Evolutionary conservation across 129 eudicot genomes (phyloP).

Genomic region (Pseudognaphalium luteoalbum): DNA sequence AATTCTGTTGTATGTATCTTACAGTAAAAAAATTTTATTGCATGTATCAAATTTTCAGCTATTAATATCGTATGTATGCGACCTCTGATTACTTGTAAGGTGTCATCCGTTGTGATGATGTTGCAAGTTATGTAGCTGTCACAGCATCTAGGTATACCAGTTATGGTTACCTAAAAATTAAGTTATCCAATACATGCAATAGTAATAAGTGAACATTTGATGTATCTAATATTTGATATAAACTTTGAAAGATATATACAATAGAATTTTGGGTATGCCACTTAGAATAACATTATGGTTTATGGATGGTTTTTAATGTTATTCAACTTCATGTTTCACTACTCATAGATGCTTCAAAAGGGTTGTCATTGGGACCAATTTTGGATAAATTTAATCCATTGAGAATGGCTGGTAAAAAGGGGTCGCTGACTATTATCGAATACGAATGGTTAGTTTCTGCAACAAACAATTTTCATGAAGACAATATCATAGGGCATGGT

Average conservation of each 20-base stretch:
- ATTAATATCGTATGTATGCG: no score
- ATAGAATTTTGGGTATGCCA: neutral
- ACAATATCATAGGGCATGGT: conserved; percentile 69
- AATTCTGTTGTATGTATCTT: no score
- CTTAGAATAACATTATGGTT: neutral
- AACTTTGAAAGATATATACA: neutral
- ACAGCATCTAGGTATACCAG: no score
- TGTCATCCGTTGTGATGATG: no score
- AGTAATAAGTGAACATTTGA: no score
- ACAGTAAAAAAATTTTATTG: no score
- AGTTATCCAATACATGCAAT: no score
- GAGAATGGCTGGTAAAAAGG: conserved; percentile 70
- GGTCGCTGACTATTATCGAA: conserved; percentile 60
- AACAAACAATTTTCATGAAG: conserved; percentile 74
- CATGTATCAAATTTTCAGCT: no score
- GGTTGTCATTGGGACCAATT: conserved; percentile 63
- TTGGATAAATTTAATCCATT: conserved; percentile 63
- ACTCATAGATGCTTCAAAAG: conserved; percentile 59
- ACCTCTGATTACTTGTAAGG: no score
- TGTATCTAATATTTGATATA: no score
- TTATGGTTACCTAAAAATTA: no score
- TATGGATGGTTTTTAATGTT: neutral
- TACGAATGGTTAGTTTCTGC: conserved; percentile 74
- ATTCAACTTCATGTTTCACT: conserved; percentile 18
- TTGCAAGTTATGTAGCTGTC: no score